Evolutionary conservation across 192 early-diverging fungal genomes (phyloP).

Genomic region (Coemansia sp.): DNA sequence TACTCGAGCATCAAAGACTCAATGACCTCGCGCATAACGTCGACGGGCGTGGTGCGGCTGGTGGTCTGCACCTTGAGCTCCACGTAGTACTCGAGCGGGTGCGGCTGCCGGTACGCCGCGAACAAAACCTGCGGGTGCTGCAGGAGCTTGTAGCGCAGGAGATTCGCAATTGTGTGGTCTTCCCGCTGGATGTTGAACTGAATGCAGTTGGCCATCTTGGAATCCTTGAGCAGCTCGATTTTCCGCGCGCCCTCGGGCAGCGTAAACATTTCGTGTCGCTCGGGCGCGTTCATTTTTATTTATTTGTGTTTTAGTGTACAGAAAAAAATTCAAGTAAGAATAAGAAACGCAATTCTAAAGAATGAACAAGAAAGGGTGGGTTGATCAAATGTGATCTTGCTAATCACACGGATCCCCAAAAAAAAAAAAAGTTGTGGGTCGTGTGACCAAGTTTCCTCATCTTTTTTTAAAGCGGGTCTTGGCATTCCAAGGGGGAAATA

Average conservation of each 20-base stretch:
- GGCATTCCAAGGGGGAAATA: too few relatives aligned
- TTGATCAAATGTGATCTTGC: too few relatives aligned
- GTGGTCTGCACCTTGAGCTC: slow-evolving; percentile 93
- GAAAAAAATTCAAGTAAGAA: not conserved
- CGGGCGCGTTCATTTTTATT: slow-evolving; percentile 75
- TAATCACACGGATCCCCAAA: too few relatives aligned
- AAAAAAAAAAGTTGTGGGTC: too few relatives aligned
- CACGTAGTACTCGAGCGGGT: slow-evolving; percentile 92
- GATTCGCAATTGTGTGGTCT: slow-evolving; percentile 96
- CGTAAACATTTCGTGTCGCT: slow-evolving; percentile 79
- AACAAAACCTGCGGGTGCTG: slow-evolving; percentile 92
- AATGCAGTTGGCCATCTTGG: slow-evolving; percentile 91
- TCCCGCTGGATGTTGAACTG: slow-evolving; percentile 91
- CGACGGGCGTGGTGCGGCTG: slow-evolving; percentile 77
- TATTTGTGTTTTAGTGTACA: not conserved
- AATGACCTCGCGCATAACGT: slow-evolving; percentile 75
- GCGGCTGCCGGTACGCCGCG: slow-evolving; percentile 94
- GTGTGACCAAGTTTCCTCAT: not conserved
- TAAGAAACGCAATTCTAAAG: too few relatives aligned
- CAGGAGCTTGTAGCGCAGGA: slow-evolving; percentile 87
- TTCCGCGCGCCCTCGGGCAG: slow-evolving; percentile 75
- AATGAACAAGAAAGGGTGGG: too few relatives aligned
- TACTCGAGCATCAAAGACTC: slow-evolving; percentile 76
- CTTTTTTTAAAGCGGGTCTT: too few relatives aligned
- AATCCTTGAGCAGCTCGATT: slow-evolving; percentile 79